phyloP scores from a whole-genome alignment of 2,329 filamentous ascomycete species.

The Fusarium annulatum region DNA sequence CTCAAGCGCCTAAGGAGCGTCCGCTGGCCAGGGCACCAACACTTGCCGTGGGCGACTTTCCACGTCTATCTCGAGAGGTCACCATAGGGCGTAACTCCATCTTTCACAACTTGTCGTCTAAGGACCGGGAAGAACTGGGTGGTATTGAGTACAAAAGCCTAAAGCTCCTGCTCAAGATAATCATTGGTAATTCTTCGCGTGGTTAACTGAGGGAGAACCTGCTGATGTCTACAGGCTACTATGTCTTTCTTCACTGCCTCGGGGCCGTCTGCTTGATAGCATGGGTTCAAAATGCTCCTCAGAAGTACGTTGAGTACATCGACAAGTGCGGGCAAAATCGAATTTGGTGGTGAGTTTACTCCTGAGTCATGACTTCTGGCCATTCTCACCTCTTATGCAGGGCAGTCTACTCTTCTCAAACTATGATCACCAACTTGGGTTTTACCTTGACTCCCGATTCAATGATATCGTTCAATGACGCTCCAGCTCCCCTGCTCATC shows the following conservation, averaged over 20 bases:
- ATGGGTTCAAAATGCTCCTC: slow-evolving; percentile 57
- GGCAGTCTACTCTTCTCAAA: slow-evolving; percentile 62
- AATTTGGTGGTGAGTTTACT: slow-evolving; percentile 60
- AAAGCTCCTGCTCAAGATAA: slow-evolving; percentile 61
- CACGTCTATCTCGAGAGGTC: slow-evolving; percentile 55
- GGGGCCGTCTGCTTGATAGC: slow-evolving; percentile 60
- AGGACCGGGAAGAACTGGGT: slow-evolving; percentile 58
- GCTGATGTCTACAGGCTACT: slow-evolving; percentile 52
- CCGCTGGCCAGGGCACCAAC: slow-evolving; percentile 19
- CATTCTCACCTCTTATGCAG: slow-evolving; percentile 42
- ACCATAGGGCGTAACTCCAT: slow-evolving; percentile 59
- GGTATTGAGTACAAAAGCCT: slow-evolving; percentile 64
- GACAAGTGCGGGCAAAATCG: slow-evolving; percentile 52
- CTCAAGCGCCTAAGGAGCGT: slow-evolving; percentile 32
- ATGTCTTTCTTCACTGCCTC: slow-evolving; percentile 57
- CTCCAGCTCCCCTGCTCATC: slow-evolving; percentile 56
- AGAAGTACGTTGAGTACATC: slow-evolving; percentile 56
- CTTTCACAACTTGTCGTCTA: slow-evolving; percentile 55
- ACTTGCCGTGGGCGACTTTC: slow-evolving; percentile 45
- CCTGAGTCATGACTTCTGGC: no score
- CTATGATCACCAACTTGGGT: slow-evolving; percentile 64
- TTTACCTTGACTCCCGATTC: slow-evolving; percentile 66
- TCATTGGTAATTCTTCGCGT: slow-evolving; percentile 47
- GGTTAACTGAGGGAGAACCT: accelerated
- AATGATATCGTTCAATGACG: slow-evolving; percentile 61